These are phyloP conservation scores for Tylopilus sp. DNA, from an alignment of 1,284 basidiomycete genomes.

Conservation along the genomic window DNA sequence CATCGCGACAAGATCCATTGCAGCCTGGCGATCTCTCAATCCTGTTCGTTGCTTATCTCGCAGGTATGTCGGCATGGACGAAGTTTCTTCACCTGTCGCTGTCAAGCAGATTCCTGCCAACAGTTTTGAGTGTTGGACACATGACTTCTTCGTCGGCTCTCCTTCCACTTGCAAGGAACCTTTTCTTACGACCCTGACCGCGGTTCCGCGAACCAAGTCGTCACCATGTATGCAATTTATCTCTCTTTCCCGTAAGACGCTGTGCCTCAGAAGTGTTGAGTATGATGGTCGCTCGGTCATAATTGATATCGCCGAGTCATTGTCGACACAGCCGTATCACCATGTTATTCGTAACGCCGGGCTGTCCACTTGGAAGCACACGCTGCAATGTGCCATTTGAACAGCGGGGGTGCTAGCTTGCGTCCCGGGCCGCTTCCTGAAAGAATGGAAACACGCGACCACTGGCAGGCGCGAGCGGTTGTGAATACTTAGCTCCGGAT, in stretches of 20 bases:
- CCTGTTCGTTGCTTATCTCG: neutral
- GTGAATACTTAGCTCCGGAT: no score
- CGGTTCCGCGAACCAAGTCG: constrained; percentile 16
- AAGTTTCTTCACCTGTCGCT: constrained; percentile 7
- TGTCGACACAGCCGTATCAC: no score
- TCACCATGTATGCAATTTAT: neutral
- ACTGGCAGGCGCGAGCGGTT: no score
- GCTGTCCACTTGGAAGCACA: no score
- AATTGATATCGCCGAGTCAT: no score
- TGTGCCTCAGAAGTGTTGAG: neutral
- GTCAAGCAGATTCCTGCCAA: neutral
- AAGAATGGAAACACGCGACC: no score
- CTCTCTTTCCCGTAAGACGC: neutral
- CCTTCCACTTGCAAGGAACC: neutral
- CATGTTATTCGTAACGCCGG: no score
- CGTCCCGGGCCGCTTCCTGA: no score
- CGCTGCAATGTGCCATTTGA: no score
- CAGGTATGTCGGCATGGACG: constrained; percentile 17
- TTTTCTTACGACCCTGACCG: constrained; percentile 7
- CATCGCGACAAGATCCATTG: constrained; percentile 9
- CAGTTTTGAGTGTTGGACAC: neutral
- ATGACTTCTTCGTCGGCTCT: constrained; percentile 4
- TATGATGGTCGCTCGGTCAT: no score
- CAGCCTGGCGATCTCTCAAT: constrained; percentile 4
- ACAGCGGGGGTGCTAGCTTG: no score